Percentiles rank a stretch among this genome's conserved stretches.
These are phyloP conservation scores for Candida loeiensis DNA, from an alignment of 805 yeast species.

Conservation along the genomic window DNA sequence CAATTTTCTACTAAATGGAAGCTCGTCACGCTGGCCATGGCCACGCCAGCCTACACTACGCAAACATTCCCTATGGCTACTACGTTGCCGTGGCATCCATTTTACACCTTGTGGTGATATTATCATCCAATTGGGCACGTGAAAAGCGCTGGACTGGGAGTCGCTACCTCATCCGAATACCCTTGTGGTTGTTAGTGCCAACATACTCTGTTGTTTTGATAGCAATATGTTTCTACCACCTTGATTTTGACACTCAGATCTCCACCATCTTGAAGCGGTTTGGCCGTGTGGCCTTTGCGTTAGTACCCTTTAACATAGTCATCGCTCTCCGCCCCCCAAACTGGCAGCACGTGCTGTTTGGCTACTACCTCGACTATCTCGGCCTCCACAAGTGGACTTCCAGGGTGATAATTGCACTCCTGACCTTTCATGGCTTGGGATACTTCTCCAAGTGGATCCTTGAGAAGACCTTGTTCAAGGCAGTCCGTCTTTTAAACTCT, in stretches of 20 bases:
- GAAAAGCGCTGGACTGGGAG: constrained; percentile 34
- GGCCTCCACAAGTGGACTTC: constrained; percentile 71
- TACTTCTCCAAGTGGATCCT: constrained; percentile 48
- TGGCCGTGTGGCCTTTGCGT: constrained; percentile 59
- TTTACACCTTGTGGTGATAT: constrained; percentile 35
- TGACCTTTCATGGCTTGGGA: constrained; percentile 50
- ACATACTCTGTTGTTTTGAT: constrained; percentile 32
- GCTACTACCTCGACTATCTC: constrained; percentile 51
- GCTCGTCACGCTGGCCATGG: constrained; percentile 1
- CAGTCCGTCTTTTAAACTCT: constrained; percentile 40
- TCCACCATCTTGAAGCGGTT: constrained; percentile 48
- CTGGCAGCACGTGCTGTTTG: constrained; percentile 18
- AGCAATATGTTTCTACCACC: constrained; percentile 30
- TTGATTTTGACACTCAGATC: constrained; percentile 21
- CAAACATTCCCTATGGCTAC: constrained; percentile 62
- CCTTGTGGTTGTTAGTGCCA: constrained; percentile 32
- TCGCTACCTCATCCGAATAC: constrained; percentile 22
- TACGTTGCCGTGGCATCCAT: constrained; percentile 42
- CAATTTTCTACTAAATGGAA: background rate
- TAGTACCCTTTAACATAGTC: constrained; percentile 56
- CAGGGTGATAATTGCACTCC: constrained; percentile 46
- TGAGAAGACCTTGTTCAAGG: constrained; percentile 31
- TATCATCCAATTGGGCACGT: constrained; percentile 29
- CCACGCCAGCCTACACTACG: constrained; percentile 34
- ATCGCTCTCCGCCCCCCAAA: constrained; percentile 54